These are phyloP conservation scores for Saprolegnia diclina DNA, from an alignment of 352 stramenopile species.

Conservation along the genomic window DNA sequence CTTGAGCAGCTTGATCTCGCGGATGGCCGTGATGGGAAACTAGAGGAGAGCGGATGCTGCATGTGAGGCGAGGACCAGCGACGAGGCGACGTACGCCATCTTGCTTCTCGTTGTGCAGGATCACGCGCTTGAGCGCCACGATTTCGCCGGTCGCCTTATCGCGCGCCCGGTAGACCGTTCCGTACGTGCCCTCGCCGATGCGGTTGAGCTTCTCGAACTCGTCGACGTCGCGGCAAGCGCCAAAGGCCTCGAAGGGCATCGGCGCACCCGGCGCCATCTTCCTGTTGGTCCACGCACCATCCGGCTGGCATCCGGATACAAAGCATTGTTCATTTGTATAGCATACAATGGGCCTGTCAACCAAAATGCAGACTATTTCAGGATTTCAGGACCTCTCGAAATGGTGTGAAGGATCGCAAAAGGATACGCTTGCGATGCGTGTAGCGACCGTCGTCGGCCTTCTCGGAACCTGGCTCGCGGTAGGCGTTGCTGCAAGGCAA, in stretches of 20 bases:
- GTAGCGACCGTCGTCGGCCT: too few species aligned
- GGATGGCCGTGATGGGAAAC: conserved; percentile 74
- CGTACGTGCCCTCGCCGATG: conserved; percentile 81
- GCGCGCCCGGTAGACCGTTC: conserved; percentile 84
- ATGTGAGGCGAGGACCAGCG: not conserved
- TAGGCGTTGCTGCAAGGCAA: too few species aligned
- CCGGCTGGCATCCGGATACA: not conserved
- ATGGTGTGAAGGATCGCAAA: too few species aligned
- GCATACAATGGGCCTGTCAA: too few species aligned
- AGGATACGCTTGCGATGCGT: too few species aligned
- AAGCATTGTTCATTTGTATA: not conserved
- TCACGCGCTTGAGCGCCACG: conserved; percentile 89
- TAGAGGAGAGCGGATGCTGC: conserved; percentile 18
- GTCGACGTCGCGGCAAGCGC: conserved; percentile 48
- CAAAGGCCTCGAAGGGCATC: conserved; percentile 43
- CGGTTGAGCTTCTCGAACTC: conserved; percentile 72
- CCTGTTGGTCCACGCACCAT: not conserved
- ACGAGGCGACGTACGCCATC: conserved; percentile 59
- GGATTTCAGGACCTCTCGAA: not conserved
- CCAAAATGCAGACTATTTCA: not conserved
- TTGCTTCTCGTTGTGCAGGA: conserved; percentile 86
- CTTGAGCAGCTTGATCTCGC: conserved; percentile 89
- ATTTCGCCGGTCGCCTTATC: conserved; percentile 57
- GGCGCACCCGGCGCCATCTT: conserved; percentile 12
- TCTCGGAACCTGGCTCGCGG: too few species aligned